Base-by-base conservation (phyloP, 23 red algal species). In the Agarophyton chilense region DNA sequence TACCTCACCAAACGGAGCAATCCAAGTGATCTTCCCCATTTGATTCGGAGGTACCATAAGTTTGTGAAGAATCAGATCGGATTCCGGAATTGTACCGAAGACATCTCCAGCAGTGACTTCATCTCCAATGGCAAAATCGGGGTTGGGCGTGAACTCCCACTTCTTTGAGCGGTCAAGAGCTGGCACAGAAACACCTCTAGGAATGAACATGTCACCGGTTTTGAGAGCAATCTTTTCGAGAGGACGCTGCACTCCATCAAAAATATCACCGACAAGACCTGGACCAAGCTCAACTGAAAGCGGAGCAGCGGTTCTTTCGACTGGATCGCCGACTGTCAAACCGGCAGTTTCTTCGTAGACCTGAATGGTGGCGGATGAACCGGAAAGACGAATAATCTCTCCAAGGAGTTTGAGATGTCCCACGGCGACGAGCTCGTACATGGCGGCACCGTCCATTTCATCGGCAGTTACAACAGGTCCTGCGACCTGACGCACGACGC, bases 381-480 rank as follows among this genome's bases (percentile, higher is more conserved):
- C 97, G 53, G 92, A 64, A 28, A 99, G 66, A 52, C 97, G 97
- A 85, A 99, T 99, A 38, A 99, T 95, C 79, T 99, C 97, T 39
- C 97, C 97, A 16, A 99, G 93, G 35, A 99, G 83, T 43, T 87
- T 92, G 50, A 96, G 83, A 49, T 82, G 25, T 57, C 97, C 97
- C 11, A 99, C 97, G 4, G 93, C 78, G 38, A 99, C 97, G 62
- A 99, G 93, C 82, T 99, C 97, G 77, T 99, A 99, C 97, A 99
- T 99, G 49, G 97, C 93, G 10, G 97, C 97, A 28, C 95, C 95
- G 58, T 95, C 89, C 89, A 95, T 95, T 58, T 94, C 74, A 67
- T 95, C 92, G 19, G 93, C 97, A 14, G 89, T 90, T 58, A 99
- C 97, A 29, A 99, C 97, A 49, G 97, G 97, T 41, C 97, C 97